Percentiles rank a stretch among this genome's conserved stretches.
phyloP scores from a whole-genome alignment of 805 yeast species.

The Candida vaughaniae region DNA sequence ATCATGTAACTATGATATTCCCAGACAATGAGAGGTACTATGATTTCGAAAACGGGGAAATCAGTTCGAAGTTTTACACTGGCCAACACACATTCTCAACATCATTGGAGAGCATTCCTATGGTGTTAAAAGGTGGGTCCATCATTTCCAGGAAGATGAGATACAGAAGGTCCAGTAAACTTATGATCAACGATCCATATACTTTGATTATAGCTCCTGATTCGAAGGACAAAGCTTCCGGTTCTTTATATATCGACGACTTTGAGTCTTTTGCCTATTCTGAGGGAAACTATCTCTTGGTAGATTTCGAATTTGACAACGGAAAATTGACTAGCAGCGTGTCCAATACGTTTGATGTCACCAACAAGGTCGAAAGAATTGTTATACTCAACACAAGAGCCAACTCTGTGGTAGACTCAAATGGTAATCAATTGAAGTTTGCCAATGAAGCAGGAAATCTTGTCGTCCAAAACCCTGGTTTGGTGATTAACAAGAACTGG shows the following conservation, averaged over 20 bases:
- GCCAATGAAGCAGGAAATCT: slow-evolving; percentile 14
- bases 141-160: slow-evolving; percentile 67
- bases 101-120: slow-evolving; percentile 64
- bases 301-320: slow-evolving; percentile 30
- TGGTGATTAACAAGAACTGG: slow-evolving; percentile 52
- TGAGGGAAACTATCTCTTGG: slow-evolving; percentile 47
- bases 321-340: slow-evolving; percentile 3
- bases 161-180: slow-evolving; percentile 72
- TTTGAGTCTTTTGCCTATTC: slow-evolving; percentile 67
- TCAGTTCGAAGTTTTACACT: slow-evolving; percentile 8
- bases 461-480: slow-evolving; percentile 49
- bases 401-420: slow-evolving; percentile 29
- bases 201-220: slow-evolving; percentile 65
- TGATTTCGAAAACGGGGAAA: slow-evolving; percentile 45
- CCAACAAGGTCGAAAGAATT: slow-evolving; percentile 54
- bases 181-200: slow-evolving; percentile 79
- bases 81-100: slow-evolving; percentile 32
- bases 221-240: slow-evolving; percentile 49
- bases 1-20: slow-evolving; percentile 41
- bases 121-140: slow-evolving; percentile 75
- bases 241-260: slow-evolving; percentile 76
- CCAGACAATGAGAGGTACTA: slow-evolving; percentile 60
- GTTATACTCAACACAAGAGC: slow-evolving; percentile 38
- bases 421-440: slow-evolving; percentile 16
- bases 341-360: slow-evolving; percentile 17